Conservation (phyloP, 140 eudicot species). For the Bidens hawaiensis region DNA sequence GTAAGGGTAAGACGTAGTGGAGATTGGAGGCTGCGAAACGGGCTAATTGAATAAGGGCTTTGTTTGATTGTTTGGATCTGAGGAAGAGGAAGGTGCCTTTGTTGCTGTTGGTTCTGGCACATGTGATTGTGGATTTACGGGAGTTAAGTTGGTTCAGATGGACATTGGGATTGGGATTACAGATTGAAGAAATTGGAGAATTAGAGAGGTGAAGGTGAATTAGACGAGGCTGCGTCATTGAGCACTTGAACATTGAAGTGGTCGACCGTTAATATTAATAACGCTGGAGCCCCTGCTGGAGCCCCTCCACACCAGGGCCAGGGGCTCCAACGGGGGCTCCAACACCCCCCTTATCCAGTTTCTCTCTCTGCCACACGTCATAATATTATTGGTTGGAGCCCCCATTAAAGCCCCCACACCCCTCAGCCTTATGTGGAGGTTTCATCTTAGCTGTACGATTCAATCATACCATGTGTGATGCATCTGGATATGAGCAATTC, state of each 20-base stretch:
- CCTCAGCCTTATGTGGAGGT: conserved; percentile 15
- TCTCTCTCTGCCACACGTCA: no score
- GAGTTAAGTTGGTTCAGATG: background rate
- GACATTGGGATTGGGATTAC: conserved; percentile 8
- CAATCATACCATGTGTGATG: conserved; percentile 15
- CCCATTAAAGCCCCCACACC: no score
- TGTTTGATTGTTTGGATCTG: conserved; percentile 26
- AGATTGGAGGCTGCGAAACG: conserved; percentile 34
- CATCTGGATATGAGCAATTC: background rate
- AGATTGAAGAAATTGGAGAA: no score
- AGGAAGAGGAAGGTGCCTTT: background rate
- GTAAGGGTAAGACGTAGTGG: conserved; percentile 33
- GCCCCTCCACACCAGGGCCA: no score
- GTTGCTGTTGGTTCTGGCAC: conserved; percentile 21
- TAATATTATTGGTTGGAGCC: no score
- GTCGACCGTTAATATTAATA: no score
- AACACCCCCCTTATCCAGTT: no score
- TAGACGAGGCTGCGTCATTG: no score
- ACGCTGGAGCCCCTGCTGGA: no score
- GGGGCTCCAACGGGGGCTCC: no score
- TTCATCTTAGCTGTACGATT: background rate
- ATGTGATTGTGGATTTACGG: conserved; percentile 23
- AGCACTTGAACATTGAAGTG: no score
- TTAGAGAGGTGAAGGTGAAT: no score
- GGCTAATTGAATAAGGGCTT: conserved; percentile 23